phyloP scores from a whole-genome alignment of 495 filamentous ascomycete species.

The Cudoniella acicularis region DNA sequence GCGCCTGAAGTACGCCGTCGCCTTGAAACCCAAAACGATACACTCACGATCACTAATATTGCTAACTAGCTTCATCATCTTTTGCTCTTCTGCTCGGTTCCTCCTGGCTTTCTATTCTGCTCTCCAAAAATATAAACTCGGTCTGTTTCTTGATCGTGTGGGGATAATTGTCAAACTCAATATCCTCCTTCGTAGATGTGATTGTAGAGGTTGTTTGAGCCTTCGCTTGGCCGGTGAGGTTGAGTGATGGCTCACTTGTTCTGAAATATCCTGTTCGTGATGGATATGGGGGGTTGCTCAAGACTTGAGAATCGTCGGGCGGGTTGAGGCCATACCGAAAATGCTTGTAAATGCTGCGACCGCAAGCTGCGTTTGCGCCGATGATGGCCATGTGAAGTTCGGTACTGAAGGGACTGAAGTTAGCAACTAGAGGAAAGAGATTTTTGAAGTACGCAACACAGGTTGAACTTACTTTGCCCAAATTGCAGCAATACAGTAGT shows the following conservation, averaged over 20 bases:
- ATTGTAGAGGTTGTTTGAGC: not conserved
- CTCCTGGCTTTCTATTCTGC: not conserved
- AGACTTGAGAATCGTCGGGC: not conserved
- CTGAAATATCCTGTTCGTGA: not conserved
- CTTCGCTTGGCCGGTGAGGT: not conserved
- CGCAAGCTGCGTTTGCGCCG: conserved; percentile 25
- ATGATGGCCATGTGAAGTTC: conserved; percentile 29
- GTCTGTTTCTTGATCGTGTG: not conserved
- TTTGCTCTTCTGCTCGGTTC: not conserved
- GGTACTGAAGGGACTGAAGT: not conserved
- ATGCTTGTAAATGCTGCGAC: conserved; percentile 22
- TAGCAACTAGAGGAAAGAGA: not conserved
- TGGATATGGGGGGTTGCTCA: not conserved
- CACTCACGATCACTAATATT: not conserved
- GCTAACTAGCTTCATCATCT: not conserved
- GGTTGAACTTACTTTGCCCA: conserved; percentile 20
- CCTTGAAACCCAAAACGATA: too few species aligned
- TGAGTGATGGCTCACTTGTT: not conserved
- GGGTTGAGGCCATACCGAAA: conserved; percentile 8
- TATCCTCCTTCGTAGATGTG: not conserved
- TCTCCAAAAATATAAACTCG: not conserved
- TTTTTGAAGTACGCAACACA: not conserved
- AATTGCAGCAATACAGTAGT: conserved; percentile 26
- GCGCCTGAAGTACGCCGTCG: too few species aligned
- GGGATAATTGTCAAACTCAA: not conserved